phyloP scores from a whole-genome alignment of 2,329 filamentous ascomycete genomes.

The Beauveria sp. region DNA sequence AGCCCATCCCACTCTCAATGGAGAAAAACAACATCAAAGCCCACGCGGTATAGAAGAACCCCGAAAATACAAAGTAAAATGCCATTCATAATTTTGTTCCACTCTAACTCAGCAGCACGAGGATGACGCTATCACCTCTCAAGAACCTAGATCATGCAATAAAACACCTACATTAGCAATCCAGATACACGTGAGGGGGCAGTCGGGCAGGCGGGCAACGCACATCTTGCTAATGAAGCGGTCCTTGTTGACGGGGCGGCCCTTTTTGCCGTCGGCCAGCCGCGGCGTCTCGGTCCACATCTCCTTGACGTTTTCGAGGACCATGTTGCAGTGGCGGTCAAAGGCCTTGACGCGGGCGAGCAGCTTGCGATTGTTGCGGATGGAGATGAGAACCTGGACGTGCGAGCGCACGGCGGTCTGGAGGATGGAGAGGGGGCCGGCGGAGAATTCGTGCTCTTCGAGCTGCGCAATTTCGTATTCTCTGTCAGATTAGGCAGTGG shows the following conservation, averaged over 20 bases:
- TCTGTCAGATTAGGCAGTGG: conserved; percentile 35
- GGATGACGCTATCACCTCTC: conserved; percentile 78
- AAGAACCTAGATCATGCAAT: conserved; percentile 55
- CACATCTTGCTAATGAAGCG: conserved; percentile 97
- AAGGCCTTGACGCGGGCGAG: conserved; percentile 97
- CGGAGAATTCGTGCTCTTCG: conserved; percentile 49
- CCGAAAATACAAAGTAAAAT: conserved; percentile 17
- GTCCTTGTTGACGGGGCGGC: conserved; percentile 91
- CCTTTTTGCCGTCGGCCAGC: conserved; percentile 78
- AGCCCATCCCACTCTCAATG: conserved; percentile 1
- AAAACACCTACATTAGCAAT: not conserved
- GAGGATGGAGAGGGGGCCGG: conserved; percentile 69
- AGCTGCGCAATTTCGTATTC: conserved; percentile 84
- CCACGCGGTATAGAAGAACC: conserved; percentile 7
- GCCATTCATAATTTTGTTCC: not conserved
- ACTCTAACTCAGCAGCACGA: conserved; percentile 68
- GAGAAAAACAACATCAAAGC: conserved; percentile 5
- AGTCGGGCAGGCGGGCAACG: conserved; percentile 24
- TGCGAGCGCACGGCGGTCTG: conserved; percentile 94
- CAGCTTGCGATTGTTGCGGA: conserved; percentile 97
- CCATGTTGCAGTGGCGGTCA: conserved; percentile 98
- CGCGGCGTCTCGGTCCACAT: conserved; percentile 98
- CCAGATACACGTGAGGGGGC: not conserved
- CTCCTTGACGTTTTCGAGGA: conserved; percentile 86
- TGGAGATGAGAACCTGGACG: conserved; percentile 92